phyloP scores from a whole-genome alignment of 148 eudicot genomes.

The Camellia sinensis region DNA sequence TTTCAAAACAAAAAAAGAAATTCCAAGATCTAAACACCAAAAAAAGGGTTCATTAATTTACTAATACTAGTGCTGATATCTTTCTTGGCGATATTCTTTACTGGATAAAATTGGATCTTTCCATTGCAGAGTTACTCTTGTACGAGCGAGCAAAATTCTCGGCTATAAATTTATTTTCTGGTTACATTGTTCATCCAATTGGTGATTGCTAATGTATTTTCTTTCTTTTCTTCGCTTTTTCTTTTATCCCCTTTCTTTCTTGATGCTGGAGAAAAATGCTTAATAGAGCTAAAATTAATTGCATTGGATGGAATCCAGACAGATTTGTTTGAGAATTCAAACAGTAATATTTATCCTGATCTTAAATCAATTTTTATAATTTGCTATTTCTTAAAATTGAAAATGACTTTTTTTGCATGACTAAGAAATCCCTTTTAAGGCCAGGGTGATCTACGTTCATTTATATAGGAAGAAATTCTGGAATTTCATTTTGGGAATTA shows the following conservation, averaged over 20 bases:
- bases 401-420: no score
- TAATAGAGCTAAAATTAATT: conserved; percentile 2
- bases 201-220: background rate
- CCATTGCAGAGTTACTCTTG: conserved; percentile 47
- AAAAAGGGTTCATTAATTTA: background rate
- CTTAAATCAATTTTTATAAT: no score
- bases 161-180: conserved; percentile 31
- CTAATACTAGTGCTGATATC: background rate
- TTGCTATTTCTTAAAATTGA: no score
- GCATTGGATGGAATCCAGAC: background rate
- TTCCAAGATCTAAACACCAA: no score
- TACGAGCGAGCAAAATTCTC: conserved; percentile 44
- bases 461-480: no score
- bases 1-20: no score
- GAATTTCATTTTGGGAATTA: no score
- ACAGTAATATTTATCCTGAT: background rate
- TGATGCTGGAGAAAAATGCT: background rate
- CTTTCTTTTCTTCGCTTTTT: background rate
- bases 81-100: no score
- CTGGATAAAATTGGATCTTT: no score
- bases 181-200: background rate
- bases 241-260: background rate
- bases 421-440: no score
- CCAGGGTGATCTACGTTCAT: no score
- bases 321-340: background rate